Evolutionary conservation across 306 rosid genomes (phyloP).

Genomic region (Arachis stenosperma): DNA sequence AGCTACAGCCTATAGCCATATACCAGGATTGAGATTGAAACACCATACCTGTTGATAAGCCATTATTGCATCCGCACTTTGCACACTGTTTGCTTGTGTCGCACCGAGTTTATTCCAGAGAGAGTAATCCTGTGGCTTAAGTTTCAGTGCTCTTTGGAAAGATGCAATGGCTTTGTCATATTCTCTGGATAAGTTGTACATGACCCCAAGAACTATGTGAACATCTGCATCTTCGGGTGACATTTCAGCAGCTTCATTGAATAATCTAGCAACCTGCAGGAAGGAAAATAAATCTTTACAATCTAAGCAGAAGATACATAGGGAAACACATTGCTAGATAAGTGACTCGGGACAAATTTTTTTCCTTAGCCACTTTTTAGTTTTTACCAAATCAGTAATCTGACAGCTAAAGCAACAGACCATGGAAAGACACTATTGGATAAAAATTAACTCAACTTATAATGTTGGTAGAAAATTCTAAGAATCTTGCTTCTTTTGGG

Average conservation of each 20-base stretch:
- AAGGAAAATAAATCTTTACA: conserved; percentile 31
- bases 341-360: conserved; percentile 8
- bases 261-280: conserved; percentile 76
- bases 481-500: too few species aligned
- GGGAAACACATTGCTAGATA: conserved; percentile 1
- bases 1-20: background rate
- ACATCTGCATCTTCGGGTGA: conserved; percentile 94
- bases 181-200: conserved; percentile 89
- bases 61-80: conserved; percentile 95
- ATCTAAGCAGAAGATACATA: conserved; percentile 14
- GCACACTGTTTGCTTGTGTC: conserved; percentile 97
- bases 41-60: conserved; percentile 91
- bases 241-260: conserved; percentile 90
- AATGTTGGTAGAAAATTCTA: background rate
- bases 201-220: conserved; percentile 94
- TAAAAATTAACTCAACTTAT: too few species aligned
- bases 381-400: background rate
- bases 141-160: conserved; percentile 84
- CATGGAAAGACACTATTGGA: background rate
- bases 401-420: background rate
- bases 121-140: conserved; percentile 94
- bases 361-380: background rate
- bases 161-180: conserved; percentile 88
- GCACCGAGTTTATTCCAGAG: conserved; percentile 99
- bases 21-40: conserved; percentile 26